phyloP scores from a whole-genome alignment of 2,329 filamentous ascomycete species.

The Stemphylium vesicarium region DNA sequence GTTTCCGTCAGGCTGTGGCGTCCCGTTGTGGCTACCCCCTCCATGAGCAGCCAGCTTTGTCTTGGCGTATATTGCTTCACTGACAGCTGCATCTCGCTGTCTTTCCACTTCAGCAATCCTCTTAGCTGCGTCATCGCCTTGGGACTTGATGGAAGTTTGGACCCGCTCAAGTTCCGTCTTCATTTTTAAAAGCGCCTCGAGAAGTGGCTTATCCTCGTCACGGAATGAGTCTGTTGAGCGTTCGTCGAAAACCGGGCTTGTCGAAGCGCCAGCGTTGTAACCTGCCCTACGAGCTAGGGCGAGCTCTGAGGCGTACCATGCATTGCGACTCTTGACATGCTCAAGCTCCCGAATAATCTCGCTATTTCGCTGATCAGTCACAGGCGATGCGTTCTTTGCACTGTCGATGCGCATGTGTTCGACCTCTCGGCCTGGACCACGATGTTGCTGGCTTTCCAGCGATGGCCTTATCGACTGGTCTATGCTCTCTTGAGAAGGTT shows the following conservation, averaged over 20 bases:
- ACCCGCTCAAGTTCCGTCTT: constrained; percentile 86
- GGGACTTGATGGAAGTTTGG: constrained; percentile 86
- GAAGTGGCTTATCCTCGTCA: constrained; percentile 88
- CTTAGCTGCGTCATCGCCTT: constrained; percentile 82
- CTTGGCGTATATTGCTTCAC: constrained; percentile 93
- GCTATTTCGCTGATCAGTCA: constrained; percentile 68
- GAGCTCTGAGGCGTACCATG: constrained; percentile 96
- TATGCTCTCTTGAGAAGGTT: constrained; percentile 66
- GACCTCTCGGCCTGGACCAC: constrained; percentile 36
- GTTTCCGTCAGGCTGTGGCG: constrained; percentile 60
- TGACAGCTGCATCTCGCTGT: constrained; percentile 91
- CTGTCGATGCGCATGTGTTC: constrained; percentile 61
- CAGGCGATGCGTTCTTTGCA: constrained; percentile 66
- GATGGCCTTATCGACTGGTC: constrained; percentile 47
- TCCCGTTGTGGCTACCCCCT: constrained; percentile 67
- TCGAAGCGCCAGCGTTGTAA: constrained; percentile 74
- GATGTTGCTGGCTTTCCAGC: constrained; percentile 40
- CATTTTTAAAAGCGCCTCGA: constrained; percentile 93
- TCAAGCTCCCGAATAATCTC: constrained; percentile 87
- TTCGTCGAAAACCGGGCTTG: constrained; percentile 77
- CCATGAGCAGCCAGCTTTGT: constrained; percentile 86
- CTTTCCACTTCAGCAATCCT: constrained; percentile 93
- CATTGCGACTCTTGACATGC: constrained; percentile 81
- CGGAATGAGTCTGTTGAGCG: constrained; percentile 79
- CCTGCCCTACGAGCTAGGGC: constrained; percentile 90